Percentiles rank a stretch among this genome's conserved stretches.
phyloP scores from a whole-genome alignment of 2,329 filamentous ascomycete genomes.

The Fonsecaea pedrosoi region DNA sequence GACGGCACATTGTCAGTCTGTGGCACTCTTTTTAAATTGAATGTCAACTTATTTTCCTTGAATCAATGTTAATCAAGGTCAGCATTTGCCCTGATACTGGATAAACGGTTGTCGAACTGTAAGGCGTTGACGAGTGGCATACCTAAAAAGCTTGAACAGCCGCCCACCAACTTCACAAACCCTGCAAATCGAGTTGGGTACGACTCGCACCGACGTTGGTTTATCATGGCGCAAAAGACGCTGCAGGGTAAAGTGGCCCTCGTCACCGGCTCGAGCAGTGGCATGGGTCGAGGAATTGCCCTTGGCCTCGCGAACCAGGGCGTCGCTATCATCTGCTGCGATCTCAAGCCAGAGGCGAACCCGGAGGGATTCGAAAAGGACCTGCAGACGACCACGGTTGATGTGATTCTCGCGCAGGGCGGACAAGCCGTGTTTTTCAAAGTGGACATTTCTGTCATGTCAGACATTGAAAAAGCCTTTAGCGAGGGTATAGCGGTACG shows the following conservation, averaged over 20 bases:
- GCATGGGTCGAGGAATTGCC: conserved; percentile 83
- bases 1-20: too few relatives aligned
- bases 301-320: conserved; percentile 79
- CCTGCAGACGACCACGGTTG: conserved; percentile 45
- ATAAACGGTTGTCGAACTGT: too few relatives aligned
- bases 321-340: conserved; percentile 45
- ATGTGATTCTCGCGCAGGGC: conserved; percentile 47
- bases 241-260: conserved; percentile 73
- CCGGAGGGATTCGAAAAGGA: conserved; percentile 19
- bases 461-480: conserved; percentile 19
- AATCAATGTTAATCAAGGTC: too few relatives aligned
- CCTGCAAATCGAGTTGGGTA: too few relatives aligned
- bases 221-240: too few relatives aligned
- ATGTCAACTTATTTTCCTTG: too few relatives aligned
- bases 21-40: too few relatives aligned
- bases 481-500: neutral
- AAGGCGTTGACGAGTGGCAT: too few relatives aligned
- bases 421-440: conserved; percentile 53
- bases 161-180: too few relatives aligned
- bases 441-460: conserved; percentile 47
- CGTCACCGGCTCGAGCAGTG: conserved; percentile 83
- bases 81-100: too few relatives aligned
- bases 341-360: conserved; percentile 14
- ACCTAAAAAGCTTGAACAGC: too few relatives aligned
- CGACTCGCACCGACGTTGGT: too few relatives aligned